Evolutionary conservation across 2,329 filamentous ascomycete genomes (phyloP), one percentile per base, ranked within the genome.

Genomic region (Alternaria sp.): DNA sequence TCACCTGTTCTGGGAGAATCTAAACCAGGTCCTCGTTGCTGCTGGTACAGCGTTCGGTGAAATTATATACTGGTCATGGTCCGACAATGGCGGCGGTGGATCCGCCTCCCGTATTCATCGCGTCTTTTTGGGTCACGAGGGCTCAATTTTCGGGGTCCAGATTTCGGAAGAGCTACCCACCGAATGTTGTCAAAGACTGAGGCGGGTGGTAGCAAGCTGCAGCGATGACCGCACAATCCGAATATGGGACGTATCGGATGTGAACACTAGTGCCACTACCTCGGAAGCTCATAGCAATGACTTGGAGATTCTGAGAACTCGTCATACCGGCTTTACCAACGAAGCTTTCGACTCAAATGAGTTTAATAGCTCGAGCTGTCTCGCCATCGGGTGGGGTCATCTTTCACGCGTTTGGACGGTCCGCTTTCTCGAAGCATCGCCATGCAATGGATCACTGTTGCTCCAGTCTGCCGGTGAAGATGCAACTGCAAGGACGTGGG

Each of bases 21-120:
- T 79, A 6, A 82, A 84, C 47, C 83, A 84, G 55, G 83, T 97
- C 49, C 85, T 97, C 20, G 87, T 97, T 55, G 93, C 93, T 7
- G 92, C 92, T 4, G 96, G 96, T 1, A 98, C 96, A 0, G 94
- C 95, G 1, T 98, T 98, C 80, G 96, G 96, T 4, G 94, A 98
- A 78, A 92, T 99, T 33, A 85, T 97, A 41, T 87, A 97, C 15
- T 98, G 96, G 96, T 92, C 90, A 68, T 94, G 88, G 70, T 81
- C 82, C 50, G 70, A 85, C n/a, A 66, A 69, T 3, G 26, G 60
- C 28, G 50, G 61, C 33, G 55, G 51, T 11, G 63, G 55, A 7
- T 45, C 71, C 5, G 37, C 33, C 15, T 77, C 81, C 14, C 80
- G 78, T 6, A 82, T 86, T 14, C 86, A 88, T 69, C 84, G 86